phyloP scores from a whole-genome alignment of 1,139 yeast species.

The Nematodospora anomalae region DNA sequence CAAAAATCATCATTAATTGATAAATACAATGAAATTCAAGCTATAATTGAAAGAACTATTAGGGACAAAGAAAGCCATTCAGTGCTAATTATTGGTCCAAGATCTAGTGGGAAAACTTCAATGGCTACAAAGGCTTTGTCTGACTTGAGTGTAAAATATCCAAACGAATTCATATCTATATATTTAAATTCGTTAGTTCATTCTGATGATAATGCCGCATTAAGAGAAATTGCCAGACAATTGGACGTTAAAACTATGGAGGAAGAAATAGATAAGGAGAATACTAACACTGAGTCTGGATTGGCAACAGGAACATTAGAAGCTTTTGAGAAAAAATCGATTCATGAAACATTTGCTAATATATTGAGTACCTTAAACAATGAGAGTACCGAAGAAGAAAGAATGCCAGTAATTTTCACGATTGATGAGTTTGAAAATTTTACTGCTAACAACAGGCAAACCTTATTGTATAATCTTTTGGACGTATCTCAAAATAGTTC shows the following conservation, averaged over 20 bases:
- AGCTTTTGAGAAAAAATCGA: constrained; percentile 45
- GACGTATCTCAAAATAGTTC: constrained; percentile 77
- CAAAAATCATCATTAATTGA: constrained; percentile 24
- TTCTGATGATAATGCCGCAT: constrained; percentile 73
- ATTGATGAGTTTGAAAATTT: constrained; percentile 86
- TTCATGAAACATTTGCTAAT: constrained; percentile 42
- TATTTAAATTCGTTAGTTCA: constrained; percentile 71
- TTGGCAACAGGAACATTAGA: constrained; percentile 25
- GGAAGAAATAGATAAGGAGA: constrained; percentile 12
- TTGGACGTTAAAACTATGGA: constrained; percentile 50
- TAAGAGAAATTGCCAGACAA: constrained; percentile 84
- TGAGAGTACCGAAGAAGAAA: constrained; percentile 14
- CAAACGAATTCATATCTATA: constrained; percentile 57
- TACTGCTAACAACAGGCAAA: constrained; percentile 71
- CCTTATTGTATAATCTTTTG: constrained; percentile 79
- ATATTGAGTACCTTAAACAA: constrained; percentile 34
- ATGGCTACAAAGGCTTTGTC: constrained; percentile 59
- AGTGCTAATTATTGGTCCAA: constrained; percentile 74
- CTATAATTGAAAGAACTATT: constrained; percentile 64
- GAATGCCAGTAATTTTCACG: constrained; percentile 66
- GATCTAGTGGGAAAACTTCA: constrained; percentile 74
- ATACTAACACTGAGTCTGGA: constrained; percentile 6
- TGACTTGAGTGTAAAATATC: constrained; percentile 38
- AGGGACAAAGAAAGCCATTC: constrained; percentile 78
- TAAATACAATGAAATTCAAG: constrained; percentile 50